Evolutionary conservation across 768 basidiomycete species (phyloP).

Genomic region (Lentinus brumalis): DNA sequence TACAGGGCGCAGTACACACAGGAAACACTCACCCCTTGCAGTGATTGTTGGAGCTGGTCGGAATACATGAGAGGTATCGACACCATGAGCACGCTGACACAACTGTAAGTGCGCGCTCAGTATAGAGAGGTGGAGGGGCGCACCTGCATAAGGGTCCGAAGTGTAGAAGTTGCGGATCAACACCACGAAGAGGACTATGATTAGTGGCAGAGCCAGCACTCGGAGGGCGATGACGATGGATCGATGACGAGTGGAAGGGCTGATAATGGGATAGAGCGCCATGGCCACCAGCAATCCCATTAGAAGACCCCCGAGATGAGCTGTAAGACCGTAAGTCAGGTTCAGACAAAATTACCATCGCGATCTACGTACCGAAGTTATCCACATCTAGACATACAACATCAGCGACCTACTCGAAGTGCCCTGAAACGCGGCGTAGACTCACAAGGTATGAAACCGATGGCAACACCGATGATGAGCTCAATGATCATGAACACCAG

Average conservation of each 20-base stretch:
- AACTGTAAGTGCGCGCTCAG: not conserved
- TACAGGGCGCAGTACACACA: not conserved
- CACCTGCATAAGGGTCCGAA: conserved; percentile 81
- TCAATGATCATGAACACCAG: conserved; percentile 85
- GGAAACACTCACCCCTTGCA: conserved; percentile 50
- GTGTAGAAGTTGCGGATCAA: conserved; percentile 90
- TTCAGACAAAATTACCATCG: conserved; percentile 36
- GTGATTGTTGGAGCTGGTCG: conserved; percentile 67
- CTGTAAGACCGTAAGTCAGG: conserved; percentile 36
- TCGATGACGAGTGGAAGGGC: conserved; percentile 71
- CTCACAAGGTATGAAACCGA: conserved; percentile 84
- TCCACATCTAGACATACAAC: conserved; percentile 62
- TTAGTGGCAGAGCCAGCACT: conserved; percentile 70
- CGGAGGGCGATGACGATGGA: conserved; percentile 74
- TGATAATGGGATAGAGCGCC: conserved; percentile 89
- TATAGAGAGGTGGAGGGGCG: conserved; percentile 25
- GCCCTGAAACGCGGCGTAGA: not conserved
- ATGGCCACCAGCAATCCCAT: conserved; percentile 84
- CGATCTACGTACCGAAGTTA: conserved; percentile 59
- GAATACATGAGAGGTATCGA: conserved; percentile 89
- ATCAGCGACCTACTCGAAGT: not conserved
- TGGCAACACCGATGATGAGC: conserved; percentile 79
- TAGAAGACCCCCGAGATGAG: conserved; percentile 85
- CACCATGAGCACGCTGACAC: conserved; percentile 79
- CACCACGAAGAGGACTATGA: conserved; percentile 79